A percentile compares a stretch with the other conserved stretches of the same genome.
Evolutionary conservation across 805 yeast species (phyloP).

Genomic region (Debaryomyces tyrocola): DNA sequence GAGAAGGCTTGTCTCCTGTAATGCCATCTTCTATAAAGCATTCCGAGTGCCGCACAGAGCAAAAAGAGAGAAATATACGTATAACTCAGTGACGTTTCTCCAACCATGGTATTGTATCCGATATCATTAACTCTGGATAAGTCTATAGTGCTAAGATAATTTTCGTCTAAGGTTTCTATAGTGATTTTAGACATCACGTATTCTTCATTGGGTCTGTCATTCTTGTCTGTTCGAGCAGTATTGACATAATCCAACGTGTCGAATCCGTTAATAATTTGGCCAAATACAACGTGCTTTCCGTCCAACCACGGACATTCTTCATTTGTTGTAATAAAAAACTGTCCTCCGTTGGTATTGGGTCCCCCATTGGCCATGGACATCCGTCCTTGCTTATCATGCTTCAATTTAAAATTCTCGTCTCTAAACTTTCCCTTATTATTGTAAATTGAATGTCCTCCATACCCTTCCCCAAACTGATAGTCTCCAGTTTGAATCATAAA

Average conservation of each 20-base stretch:
- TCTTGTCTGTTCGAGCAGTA: constrained; percentile 14
- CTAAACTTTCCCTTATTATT: constrained; percentile 43
- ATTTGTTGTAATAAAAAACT: constrained; percentile 25
- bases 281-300: constrained; percentile 26
- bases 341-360: constrained; percentile 26
- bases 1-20: constrained; percentile 21
- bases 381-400: constrained; percentile 73
- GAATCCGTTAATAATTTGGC: constrained; percentile 22
- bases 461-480: constrained; percentile 56
- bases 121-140: neutral
- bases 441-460: constrained; percentile 83
- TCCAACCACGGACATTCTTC: constrained; percentile 17
- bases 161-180: constrained; percentile 1
- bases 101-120: neutral
- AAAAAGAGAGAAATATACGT: constrained; percentile 11
- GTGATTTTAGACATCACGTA: constrained; percentile 14
- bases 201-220: constrained; percentile 18
- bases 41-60: constrained; percentile 5
- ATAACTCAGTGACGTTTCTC: constrained; percentile 2
- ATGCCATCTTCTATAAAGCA: constrained; percentile 14
- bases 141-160: neutral
- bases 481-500: constrained; percentile 45
- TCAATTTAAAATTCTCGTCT: constrained; percentile 59
- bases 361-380: constrained; percentile 50
- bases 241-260: constrained; percentile 19